Evolutionary conservation across 306 rosid genomes (phyloP), one percentile per base, ranked within the genome.

Genomic region (Prunus davidiana): DNA sequence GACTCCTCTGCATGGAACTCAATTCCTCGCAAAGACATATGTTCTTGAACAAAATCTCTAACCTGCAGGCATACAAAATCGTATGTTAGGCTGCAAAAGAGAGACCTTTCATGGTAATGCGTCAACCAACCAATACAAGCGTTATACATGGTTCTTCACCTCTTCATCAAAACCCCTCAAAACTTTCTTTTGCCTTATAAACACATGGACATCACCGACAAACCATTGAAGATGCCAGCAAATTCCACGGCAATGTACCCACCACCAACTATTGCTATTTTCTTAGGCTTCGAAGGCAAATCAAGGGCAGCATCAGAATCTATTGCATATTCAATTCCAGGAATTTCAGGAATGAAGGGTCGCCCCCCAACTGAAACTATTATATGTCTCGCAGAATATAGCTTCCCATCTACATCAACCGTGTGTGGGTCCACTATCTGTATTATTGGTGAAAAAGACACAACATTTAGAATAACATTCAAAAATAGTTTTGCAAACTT

Each of bases 301-400:
- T 96, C 99, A 69, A 96, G 99, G 52, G 99, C 98, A 72, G 92
- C 91, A 88, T 96, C 99, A 32, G 99, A 96, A 82, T 96, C 93
- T 86, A 96, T 96, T 34, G 79, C 98, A 81, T 88, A 78, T 69
- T 92, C 96, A 78, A 82, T 87, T 68, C 99, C 99, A 63, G 98
- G 96, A 22, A 96, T 84, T 32, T 96, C 97, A 76, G 97, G 99
- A 73, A 96, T 91, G 86, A 91, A 96, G 71, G 99, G 99, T 18
- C 96, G 91, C 1, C 93, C 93, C 72, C 99, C 99, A 51, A 88
- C 97, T 11, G 99, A 78, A 77, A 96, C 76, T 63, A 96, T 78
- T 75, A 96, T 96, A 84, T 96, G 88, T 71, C 88, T 89, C 45
- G 98, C 98, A 16, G 99, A 77, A 88, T 92, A 96, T 49, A 79